Conservation (phyloP, 345 rosid genomes). For the Eucalyptus camaldulensis region DNA sequence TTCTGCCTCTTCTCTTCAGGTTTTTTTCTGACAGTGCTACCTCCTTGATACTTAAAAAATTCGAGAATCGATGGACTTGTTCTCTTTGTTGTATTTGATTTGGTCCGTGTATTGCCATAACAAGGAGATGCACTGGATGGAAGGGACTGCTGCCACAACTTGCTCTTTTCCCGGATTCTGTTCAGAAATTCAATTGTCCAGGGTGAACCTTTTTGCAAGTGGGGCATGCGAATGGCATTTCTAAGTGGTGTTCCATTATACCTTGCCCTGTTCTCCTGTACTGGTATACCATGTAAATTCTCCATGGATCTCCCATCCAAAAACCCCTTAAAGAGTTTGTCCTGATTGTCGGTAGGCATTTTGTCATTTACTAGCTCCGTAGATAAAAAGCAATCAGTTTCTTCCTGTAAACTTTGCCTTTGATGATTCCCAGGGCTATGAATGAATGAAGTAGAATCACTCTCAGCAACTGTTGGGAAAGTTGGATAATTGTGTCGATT, state of each 20-base stretch:
- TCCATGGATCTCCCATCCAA: conserved; percentile 20
- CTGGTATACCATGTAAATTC: conserved; percentile 14
- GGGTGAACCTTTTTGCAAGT: conserved; percentile 56
- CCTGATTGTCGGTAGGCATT: conserved; percentile 14
- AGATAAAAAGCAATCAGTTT: conserved; percentile 4
- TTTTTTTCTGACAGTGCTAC: conserved; percentile 22
- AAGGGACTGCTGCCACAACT: conserved; percentile 44
- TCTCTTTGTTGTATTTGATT: conserved; percentile 35
- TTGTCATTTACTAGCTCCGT: conserved; percentile 5
- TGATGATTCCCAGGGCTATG: conserved; percentile 9
- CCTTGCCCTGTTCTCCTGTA: conserved; percentile 36
- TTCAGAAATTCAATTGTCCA: conserved; percentile 95
- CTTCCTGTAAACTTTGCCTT: conserved; percentile 3
- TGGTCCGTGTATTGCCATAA: conserved; percentile 14
- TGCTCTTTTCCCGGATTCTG: conserved; percentile 70
- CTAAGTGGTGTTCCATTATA: conserved; percentile 47
- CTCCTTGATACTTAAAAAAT: conserved; percentile 68
- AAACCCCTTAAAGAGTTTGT: conserved; percentile 22
- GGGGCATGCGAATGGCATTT: conserved; percentile 42
- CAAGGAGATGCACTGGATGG: conserved; percentile 27
- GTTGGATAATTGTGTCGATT: conserved; percentile 11
- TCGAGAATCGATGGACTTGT: conserved; percentile 77
- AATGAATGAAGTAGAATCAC: conserved; percentile 21
- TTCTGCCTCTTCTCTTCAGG: conserved; percentile 51
- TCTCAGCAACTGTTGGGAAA: conserved; percentile 38